Base-by-base conservation (phyloP, 129 eudicot species). In the Sambucus nigra region DNA sequence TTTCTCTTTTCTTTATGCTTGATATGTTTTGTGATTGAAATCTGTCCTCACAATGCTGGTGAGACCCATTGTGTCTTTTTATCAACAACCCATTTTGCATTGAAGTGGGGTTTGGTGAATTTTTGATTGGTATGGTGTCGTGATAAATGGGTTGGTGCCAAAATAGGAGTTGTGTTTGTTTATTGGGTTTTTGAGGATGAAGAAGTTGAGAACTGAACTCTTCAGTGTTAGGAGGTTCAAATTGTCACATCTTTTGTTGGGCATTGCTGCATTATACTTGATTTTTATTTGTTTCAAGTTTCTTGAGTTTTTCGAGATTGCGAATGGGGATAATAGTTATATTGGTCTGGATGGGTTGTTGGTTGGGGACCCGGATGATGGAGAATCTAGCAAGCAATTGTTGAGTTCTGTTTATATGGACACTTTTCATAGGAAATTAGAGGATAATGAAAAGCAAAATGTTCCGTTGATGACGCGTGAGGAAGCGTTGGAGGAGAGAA, bases 221-320 rank as follows among this genome's bases (percentile, higher is more conserved):
- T 67, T 69, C 47, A 78, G 76, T 68, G 66, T 31, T 25, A 71
- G 88, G 74, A 89, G 88, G 77, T 68, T 73, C 25, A 89, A 67
- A 64, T 72, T 81, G 57, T 72, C 87, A 2, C 78, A 89, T 68
- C 11, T 89, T 35, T 69, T 84, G 79, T 59, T 89, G 29, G 75
- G 44, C 31, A 55, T 82, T 51, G 93, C 93, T 44, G 79, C 73
- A 59, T 76, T 89, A 52, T 89, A 89, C 73, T 73, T 89, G 71
- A 53, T 70, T 39, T 60, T 84, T 61, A 73, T 89, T 33, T 76
- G 83, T 57, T 59, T 78, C 58, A 84, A 84, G 83, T 89, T 89
- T 19, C 81, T 85, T 16, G 71, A 69, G 0, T 71, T 78, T 71
- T 76, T 84, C 18, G 88, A 89, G 63, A 63, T 68, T 61, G 87